phyloP scores from a whole-genome alignment of 176 grass and related monocot genomes.

The Avena eriantha region DNA sequence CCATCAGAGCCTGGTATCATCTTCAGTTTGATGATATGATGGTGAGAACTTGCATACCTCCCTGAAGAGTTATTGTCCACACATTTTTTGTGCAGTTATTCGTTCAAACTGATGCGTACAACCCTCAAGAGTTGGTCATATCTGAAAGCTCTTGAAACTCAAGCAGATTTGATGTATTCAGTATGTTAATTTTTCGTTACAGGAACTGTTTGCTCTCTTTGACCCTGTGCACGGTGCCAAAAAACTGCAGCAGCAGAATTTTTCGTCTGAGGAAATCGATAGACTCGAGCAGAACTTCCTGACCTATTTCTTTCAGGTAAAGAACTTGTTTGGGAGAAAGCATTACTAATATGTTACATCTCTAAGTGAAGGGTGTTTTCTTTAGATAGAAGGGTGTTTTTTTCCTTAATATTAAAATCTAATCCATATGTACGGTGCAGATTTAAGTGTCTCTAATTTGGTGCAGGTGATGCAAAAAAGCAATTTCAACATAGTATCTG shows the following conservation, averaged over 20 bases:
- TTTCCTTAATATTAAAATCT: background rate
- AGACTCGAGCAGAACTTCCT: constrained; percentile 91
- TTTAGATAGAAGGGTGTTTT: background rate
- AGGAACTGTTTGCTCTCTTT: constrained; percentile 93
- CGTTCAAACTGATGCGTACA: background rate
- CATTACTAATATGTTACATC: background rate
- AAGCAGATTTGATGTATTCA: constrained; percentile 36
- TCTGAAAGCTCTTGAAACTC: constrained; percentile 24
- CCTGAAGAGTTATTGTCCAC: background rate
- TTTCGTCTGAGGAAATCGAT: constrained; percentile 68
- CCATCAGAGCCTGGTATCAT: constrained; percentile 92
- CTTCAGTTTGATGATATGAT: constrained; percentile 99
- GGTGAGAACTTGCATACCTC: constrained; percentile 45
- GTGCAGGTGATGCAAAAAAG: constrained; percentile 94
- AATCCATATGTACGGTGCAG: background rate
- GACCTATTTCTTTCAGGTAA: constrained; percentile 84
- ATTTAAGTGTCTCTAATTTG: constrained; percentile 44
- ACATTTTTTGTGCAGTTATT: background rate
- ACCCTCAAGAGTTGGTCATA: constrained; percentile 17
- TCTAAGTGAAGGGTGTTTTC: background rate
- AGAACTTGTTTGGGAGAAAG: background rate
- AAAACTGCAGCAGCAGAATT: constrained; percentile 80
- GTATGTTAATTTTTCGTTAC: constrained; percentile 31
- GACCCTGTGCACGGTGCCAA: constrained; percentile 80
- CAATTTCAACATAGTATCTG: constrained; percentile 95